Base-by-base conservation (phyloP, 2,329 filamentous ascomycete genomes). In the Cytospora paraplurivora region DNA sequence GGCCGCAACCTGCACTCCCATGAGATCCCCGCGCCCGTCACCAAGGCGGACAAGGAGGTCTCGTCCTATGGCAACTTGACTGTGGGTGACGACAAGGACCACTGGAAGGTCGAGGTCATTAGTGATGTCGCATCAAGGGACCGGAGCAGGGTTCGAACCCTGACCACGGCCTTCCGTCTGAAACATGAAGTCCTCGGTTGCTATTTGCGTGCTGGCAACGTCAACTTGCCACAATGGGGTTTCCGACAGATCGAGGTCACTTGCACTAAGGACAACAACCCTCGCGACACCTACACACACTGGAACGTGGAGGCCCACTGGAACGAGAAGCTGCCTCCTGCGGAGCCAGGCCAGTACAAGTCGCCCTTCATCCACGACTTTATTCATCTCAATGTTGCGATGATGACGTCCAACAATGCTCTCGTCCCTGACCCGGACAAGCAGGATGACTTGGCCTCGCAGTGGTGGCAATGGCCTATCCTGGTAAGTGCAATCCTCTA, bases 381-480 rank as follows among this genome's bases (percentile, higher is more conserved):
- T 72, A 89, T 99, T 68, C 95, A 99, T 76, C 82, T 98, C 66
- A 99, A 99, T 75, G 95, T 99, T 67, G 95, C 95, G 67, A 99
- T 99, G 95, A 97, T 98, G 94, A 99, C 95, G 4, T 98, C 95
- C 47, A 99, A 99, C 84, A 99, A 99, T 74, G 95, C 95, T 32
- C 87, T 99, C 53, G 92, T 99, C 21, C 95, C 95, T 4, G 95
- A 99, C 73, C 94, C 95, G 5, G 95, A 99, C 76, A 99, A 99
- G 85, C 95, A 99, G 77, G 95, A 99, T 72, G 95, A 99, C 73
- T 86, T 99, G 55, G 95, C 95, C 37, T 99, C 95, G 15, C 84
- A 93, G 69, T 97, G 93, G 82, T 99, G 95, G 95, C 93, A 99
- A 79, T 99, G 95, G 95, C 95, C 95, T 21, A 87, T 99, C 67